These are phyloP conservation scores for Brassica hybrid DNA, from an alignment of 441 rosid genomes.

Conservation along the genomic window DNA sequence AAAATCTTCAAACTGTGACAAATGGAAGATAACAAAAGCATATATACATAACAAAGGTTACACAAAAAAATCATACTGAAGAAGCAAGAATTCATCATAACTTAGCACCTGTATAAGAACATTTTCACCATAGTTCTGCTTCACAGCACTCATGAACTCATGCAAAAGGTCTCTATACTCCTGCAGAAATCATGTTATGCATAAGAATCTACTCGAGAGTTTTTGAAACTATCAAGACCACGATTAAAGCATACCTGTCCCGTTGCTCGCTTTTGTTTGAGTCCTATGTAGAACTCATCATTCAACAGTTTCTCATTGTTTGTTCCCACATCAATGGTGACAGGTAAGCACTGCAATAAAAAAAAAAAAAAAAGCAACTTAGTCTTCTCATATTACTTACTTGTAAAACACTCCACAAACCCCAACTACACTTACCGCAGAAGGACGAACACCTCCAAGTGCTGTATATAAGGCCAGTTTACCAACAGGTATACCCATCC, in stretches of 20 bases:
- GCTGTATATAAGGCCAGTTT: constrained; percentile 89
- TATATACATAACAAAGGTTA: not conserved
- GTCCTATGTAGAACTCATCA: constrained; percentile 89
- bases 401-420: not conserved
- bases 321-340: constrained; percentile 94
- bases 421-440: constrained; percentile 52
- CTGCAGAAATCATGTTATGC: constrained; percentile 30
- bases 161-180: constrained; percentile 68
- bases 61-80: not conserved
- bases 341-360: constrained; percentile 70
- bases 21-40: too few relatives aligned
- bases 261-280: constrained; percentile 73
- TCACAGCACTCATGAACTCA: constrained; percentile 85
- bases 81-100: not conserved
- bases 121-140: constrained; percentile 84
- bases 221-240: not conserved
- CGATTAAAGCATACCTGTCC: constrained; percentile 58
- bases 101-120: constrained; percentile 66
- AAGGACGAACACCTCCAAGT: constrained; percentile 90
- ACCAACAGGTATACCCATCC: constrained; percentile 98
- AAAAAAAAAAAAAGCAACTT: constrained; percentile 1
- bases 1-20: constrained; percentile 84
- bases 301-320: constrained; percentile 80
- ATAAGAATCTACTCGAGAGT: not conserved
- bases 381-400: not conserved